phyloP scores from a whole-genome alignment of 2,329 filamentous ascomycete species.

The Ophiostoma sp. region DNA sequence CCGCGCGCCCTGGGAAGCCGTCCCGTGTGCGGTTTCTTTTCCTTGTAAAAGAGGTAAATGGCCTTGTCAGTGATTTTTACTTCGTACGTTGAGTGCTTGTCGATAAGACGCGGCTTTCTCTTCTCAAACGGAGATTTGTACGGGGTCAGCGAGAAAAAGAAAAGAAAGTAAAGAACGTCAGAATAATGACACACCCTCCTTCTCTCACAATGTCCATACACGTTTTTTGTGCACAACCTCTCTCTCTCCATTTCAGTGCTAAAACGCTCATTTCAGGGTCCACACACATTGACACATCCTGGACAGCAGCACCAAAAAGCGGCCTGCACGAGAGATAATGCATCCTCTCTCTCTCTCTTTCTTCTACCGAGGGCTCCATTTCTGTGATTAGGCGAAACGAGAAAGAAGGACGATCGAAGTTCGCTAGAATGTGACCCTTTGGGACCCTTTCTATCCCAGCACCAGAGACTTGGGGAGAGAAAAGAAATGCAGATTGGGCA shows the following conservation, averaged over 20 bases:
- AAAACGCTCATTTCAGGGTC: conserved; percentile 14
- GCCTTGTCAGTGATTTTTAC: no score
- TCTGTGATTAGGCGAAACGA: not conserved
- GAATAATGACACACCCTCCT: not conserved
- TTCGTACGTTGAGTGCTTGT: no score
- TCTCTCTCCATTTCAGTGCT: not conserved
- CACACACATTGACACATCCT: not conserved
- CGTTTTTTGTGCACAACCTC: not conserved
- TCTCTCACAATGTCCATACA: not conserved
- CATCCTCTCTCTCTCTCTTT: not conserved
- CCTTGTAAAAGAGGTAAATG: not conserved
- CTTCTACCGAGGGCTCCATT: not conserved
- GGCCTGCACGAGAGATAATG: not conserved
- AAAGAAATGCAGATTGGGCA: not conserved
- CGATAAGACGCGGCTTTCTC: not conserved
- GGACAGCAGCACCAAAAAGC: not conserved
- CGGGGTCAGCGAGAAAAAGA: not conserved
- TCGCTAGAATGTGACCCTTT: not conserved
- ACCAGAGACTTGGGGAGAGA: not conserved
- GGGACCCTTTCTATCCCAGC: not conserved
- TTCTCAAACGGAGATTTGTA: not conserved
- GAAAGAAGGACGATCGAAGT: conserved; percentile 4
- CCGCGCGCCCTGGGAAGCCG: conserved; percentile 5
- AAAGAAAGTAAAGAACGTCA: not conserved
- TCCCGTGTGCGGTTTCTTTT: conserved; percentile 4